Conservation (phyloP, 345 rosid species). For the Eucalyptus brandiana region DNA sequence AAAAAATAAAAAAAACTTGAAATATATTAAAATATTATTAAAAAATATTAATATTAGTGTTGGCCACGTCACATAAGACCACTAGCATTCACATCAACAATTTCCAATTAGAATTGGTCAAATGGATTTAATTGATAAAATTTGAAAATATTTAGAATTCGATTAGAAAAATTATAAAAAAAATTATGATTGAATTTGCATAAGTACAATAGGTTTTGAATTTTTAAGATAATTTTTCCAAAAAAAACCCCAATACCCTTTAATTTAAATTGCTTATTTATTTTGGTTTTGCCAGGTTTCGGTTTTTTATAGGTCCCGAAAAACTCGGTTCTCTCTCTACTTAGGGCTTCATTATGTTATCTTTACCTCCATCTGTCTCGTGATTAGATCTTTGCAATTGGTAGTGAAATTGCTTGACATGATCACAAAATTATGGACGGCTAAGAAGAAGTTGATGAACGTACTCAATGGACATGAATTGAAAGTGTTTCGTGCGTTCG, state of each 20-base stretch:
- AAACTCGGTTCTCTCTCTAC: too few relatives aligned
- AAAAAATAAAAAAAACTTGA: too few relatives aligned
- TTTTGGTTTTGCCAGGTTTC: not conserved
- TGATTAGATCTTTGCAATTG: not conserved
- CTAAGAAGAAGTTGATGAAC: not conserved
- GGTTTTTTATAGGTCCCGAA: not conserved
- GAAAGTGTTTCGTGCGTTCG: not conserved
- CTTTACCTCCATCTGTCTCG: not conserved
- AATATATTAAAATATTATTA: too few relatives aligned
- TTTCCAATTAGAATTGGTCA: fast-evolving
- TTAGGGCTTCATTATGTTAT: too few relatives aligned
- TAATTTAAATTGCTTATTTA: not conserved
- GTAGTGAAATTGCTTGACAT: not conserved
- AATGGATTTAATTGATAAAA: too few relatives aligned
- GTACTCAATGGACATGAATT: not conserved
- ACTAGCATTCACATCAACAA: fast-evolving
- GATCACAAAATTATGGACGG: not conserved
- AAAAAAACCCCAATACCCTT: not conserved
- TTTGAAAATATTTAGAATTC: too few relatives aligned
- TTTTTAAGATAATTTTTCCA: too few relatives aligned
- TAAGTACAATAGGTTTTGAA: too few relatives aligned
- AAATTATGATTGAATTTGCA: fast-evolving
- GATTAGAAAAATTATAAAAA: too few relatives aligned
- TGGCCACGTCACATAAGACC: fast-evolving
- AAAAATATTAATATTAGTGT: too few relatives aligned